Evolutionary conservation across 2,329 filamentous ascomycete species (phyloP), one percentile per base, ranked within the genome.

Genomic region (Beauveria brongniartii): DNA sequence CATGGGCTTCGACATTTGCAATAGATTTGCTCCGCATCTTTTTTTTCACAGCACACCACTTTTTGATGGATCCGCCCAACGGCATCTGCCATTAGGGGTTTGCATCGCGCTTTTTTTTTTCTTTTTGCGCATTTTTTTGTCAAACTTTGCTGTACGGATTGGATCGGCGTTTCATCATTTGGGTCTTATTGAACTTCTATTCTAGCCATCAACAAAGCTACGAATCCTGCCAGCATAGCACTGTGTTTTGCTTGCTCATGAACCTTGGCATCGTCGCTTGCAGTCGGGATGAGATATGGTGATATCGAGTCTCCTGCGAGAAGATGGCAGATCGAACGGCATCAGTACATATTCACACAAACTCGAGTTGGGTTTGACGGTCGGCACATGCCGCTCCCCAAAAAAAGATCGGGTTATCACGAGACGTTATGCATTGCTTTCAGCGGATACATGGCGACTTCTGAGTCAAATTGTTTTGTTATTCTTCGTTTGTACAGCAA

Each of bases 341-440:
- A 53, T 59, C 47, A 41, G 56, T 53, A 53, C 56, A 59, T 59
- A 52, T 59, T 59, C 20, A 50, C 26, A 52, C 20, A 53, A 34
- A 22, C 26, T 48, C 24, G 20, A 46, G 56, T 48, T 53, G 48
- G 48, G 56, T 52, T 52, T 34, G 24, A 51, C 16, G n/a, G 34
- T 30, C 16, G 56, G 37, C 40, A 22, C 63, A 57, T 63, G 62
- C 43, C 63, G 65, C 63, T 61, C 62, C 66, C 63, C 65, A 69
- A 70, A 72, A 71, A 58, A 58, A 22, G 64, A 59, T 55, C 44
- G 55, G 67, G 69, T 63, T 65, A 63, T 71, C 63, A 74, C 63
- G 71, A 73, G 60, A 67, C 67, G 66, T 73, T 64, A 70, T 74
- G 73, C 74, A 76, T 75, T 71, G 66, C 67, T 65, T 67, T 71